Base-by-base conservation (phyloP, 2,329 filamentous ascomycete species). In the Ascochyta rabiei region DNA sequence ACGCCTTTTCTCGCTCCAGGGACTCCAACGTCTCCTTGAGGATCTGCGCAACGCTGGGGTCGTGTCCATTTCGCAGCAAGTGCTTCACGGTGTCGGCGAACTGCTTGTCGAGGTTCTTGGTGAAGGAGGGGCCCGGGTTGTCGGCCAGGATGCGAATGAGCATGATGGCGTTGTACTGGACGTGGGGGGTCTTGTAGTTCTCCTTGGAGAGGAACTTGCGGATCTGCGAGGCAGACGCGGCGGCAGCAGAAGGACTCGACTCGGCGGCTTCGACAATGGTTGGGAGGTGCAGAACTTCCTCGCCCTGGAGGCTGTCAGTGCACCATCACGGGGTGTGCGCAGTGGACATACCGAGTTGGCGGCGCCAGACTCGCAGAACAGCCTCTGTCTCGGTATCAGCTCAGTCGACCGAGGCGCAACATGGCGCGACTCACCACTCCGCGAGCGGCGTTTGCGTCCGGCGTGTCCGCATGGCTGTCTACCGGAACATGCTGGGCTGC, bases 101-200 rank as follows among this genome's bases (percentile, higher is more conserved):
- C 68, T 91, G 91, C 69, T 87, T 83, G 75, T 97, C 93, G 37
- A 98, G 76, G 73, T 96, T 93, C 63, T 89, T 85, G n/a, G 93
- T 96, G 70, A 99, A 99, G 1, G 87, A 91, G 48, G 84, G 83
- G 26, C 93, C 93, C 0, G 95, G 95, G 73, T 99, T 97, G 75
- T 98, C 93, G 64, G 87, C 83, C 62, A 99, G 80, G 69, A 99
- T 99, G 58, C 93, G 89, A 64, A 96, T 82, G 51, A 99, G 84
- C 95, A 98, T 98, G 69, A 98, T 87, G 60, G 91, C 89, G 78
- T 98, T 97, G 82, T 97, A 98, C 76, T 98, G 93, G 64, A 88
- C 86, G 66, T 89, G 86, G 9, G 90, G 86, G 39, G 81, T 77
- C 30, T 72, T 72, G 61, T 77, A 81, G 76, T 90, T 86, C 40